Evolutionary conservation across 768 basidiomycete species (phyloP).

Genomic region (Trametes villosa): DNA sequence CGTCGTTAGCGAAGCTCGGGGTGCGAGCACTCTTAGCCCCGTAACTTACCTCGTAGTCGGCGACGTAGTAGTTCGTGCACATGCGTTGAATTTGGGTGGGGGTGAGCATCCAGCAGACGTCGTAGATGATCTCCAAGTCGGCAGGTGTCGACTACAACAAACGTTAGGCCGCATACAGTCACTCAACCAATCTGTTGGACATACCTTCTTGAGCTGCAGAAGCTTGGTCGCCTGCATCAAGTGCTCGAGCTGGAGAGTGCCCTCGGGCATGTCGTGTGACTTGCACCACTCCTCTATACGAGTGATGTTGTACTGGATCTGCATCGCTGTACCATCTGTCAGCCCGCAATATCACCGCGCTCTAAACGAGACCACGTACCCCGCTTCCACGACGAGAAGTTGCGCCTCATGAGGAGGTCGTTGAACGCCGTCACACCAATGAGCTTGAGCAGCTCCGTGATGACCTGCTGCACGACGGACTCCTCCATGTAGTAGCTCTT

Average conservation of each 20-base stretch:
- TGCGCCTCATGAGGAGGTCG: conserved; percentile 96
- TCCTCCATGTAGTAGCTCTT: conserved; percentile 99
- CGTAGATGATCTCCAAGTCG: conserved; percentile 98
- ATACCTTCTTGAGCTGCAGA: conserved; percentile 94
- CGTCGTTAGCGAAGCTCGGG: not conserved
- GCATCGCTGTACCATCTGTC: conserved; percentile 75
- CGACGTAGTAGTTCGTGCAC: conserved; percentile 98
- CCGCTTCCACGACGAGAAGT: conserved; percentile 99
- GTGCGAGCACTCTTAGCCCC: not conserved
- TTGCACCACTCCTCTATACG: conserved; percentile 99
- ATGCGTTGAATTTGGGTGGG: conserved; percentile 99
- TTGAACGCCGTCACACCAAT: conserved; percentile 98
- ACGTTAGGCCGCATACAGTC: conserved; percentile 10
- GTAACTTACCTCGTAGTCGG: conserved; percentile 88
- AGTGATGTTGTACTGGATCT: conserved; percentile 99
- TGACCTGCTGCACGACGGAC: conserved; percentile 91
- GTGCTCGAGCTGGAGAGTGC: conserved; percentile 95
- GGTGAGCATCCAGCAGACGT: conserved; percentile 99
- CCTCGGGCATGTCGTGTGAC: conserved; percentile 99
- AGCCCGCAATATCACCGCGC: not conserved
- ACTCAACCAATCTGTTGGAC: conserved; percentile 15
- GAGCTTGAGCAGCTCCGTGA: conserved; percentile 93
- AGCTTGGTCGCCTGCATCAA: conserved; percentile 99
- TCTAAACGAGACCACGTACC: conserved; percentile 53
- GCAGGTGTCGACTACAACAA: conserved; percentile 76